phyloP scores from a whole-genome alignment of 495 filamentous ascomycete species.

The Cercophora samala region DNA sequence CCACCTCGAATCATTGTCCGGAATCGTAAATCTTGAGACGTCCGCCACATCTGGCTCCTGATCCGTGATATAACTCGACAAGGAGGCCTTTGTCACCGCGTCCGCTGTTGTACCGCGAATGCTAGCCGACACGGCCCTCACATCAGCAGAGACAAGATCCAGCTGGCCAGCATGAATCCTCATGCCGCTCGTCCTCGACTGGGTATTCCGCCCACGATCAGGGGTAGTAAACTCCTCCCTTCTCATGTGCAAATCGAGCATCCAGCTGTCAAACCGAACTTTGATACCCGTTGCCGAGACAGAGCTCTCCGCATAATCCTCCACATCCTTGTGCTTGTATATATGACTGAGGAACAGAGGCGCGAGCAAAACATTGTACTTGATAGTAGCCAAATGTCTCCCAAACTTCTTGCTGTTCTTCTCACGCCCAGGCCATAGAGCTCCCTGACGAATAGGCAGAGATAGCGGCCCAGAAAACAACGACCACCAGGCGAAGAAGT shows the following conservation, averaged over 20 bases:
- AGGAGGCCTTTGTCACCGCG: constrained; percentile 63
- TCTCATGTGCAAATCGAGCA: constrained; percentile 92
- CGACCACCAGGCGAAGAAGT: constrained; percentile 98
- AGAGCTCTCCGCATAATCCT: constrained; percentile 74
- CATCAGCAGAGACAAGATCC: constrained; percentile 87
- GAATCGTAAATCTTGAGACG: constrained; percentile 87
- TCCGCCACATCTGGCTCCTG: constrained; percentile 54
- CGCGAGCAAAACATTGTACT: constrained; percentile 90
- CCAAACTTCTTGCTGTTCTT: constrained; percentile 99
- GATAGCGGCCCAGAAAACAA: constrained; percentile 95
- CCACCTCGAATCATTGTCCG: constrained; percentile 91
- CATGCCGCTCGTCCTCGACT: constrained; percentile 82
- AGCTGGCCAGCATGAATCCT: constrained; percentile 90
- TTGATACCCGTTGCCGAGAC: constrained; percentile 93
- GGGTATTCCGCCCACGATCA: constrained; percentile 65
- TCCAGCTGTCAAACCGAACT: constrained; percentile 88
- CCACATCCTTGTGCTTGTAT: constrained; percentile 95
- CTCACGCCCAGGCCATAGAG: constrained; percentile 82
- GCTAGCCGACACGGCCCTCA: constrained; percentile 87
- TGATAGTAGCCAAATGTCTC: constrained; percentile 91
- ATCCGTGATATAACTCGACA: constrained; percentile 46
- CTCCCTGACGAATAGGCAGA: constrained; percentile 87
- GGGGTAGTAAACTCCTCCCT: constrained; percentile 85
- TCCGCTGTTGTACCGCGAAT: constrained; percentile 74
- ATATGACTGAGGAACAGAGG: constrained; percentile 93